These are phyloP conservation scores for Coix lacrymajobi DNA, from an alignment of 176 grass and related monocot species.

Conservation along the genomic window DNA sequence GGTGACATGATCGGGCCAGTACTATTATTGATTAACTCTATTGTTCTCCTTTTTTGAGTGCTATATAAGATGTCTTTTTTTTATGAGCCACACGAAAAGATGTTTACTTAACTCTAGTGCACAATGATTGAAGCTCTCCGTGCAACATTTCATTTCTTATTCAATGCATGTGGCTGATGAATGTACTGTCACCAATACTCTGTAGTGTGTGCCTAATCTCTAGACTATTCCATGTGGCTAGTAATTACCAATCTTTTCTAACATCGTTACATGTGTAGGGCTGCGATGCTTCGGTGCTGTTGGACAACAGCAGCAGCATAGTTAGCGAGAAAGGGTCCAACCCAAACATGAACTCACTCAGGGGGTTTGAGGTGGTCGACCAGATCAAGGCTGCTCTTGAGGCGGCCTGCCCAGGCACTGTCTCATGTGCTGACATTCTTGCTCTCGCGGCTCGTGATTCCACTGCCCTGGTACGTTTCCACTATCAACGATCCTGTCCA, in stretches of 20 bases:
- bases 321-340: conserved; percentile 80
- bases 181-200: neutral
- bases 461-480: conserved; percentile 42
- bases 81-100: neutral
- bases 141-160: neutral
- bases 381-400: conserved; percentile 69
- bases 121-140: conserved; percentile 14
- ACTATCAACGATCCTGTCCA: neutral
- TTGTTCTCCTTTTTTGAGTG: neutral
- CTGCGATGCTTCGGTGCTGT: conserved; percentile 74
- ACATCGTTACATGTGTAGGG: conserved; percentile 39
- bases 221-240: conserved; percentile 7
- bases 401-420: conserved; percentile 48
- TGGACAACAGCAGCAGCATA: conserved; percentile 68
- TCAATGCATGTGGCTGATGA: conserved; percentile 6
- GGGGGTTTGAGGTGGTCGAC: conserved; percentile 75
- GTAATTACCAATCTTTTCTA: neutral
- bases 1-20: conserved; percentile 8
- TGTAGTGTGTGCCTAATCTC: neutral
- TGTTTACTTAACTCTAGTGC: conserved; percentile 9
- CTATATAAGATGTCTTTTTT: neutral
- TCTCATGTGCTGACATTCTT: conserved; percentile 77
- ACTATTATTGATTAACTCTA: conserved; percentile 26
- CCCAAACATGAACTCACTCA: conserved; percentile 62
- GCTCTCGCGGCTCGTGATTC: conserved; percentile 62